phyloP scores from a whole-genome alignment of 768 basidiomycete species.

The Mycena pura region DNA sequence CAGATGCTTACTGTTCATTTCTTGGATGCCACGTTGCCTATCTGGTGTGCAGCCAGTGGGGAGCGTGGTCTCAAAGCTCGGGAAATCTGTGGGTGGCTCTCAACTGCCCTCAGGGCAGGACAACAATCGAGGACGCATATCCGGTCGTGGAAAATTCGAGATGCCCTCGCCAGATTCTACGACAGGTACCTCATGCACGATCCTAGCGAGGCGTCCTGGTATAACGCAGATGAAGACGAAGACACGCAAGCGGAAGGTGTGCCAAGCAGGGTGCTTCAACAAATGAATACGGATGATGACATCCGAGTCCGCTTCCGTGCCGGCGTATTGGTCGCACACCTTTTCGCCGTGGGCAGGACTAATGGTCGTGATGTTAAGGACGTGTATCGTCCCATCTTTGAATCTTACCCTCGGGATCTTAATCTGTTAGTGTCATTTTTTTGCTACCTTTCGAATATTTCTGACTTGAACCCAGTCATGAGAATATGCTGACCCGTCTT shows the following conservation, averaged over 20 bases:
- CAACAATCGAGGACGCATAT: conserved; percentile 41
- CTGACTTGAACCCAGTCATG: conserved; percentile 55
- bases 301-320: conserved; percentile 85
- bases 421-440: conserved; percentile 51
- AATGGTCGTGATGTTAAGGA: conserved; percentile 36
- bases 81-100: conserved; percentile 62
- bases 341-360: conserved; percentile 60
- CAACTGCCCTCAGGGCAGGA: conserved; percentile 41
- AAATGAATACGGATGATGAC: conserved; percentile 71
- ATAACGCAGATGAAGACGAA: conserved; percentile 39
- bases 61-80: conserved; percentile 54
- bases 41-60: conserved; percentile 54
- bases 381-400: conserved; percentile 57
- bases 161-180: conserved; percentile 68
- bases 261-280: conserved; percentile 57
- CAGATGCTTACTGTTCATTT: conserved; percentile 64
- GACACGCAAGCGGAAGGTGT: conserved; percentile 33
- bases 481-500: conserved; percentile 76
- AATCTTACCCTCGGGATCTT: conserved; percentile 50
- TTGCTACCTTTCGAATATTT: conserved; percentile 3
- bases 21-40: conserved; percentile 65
- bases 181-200: conserved; percentile 68
- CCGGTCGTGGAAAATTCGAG: conserved; percentile 72
- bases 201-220: conserved; percentile 60
- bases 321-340: conserved; percentile 61